Conservation (phyloP, 1,284 basidiomycete genomes). For the Cystobasidium sp. region DNA sequence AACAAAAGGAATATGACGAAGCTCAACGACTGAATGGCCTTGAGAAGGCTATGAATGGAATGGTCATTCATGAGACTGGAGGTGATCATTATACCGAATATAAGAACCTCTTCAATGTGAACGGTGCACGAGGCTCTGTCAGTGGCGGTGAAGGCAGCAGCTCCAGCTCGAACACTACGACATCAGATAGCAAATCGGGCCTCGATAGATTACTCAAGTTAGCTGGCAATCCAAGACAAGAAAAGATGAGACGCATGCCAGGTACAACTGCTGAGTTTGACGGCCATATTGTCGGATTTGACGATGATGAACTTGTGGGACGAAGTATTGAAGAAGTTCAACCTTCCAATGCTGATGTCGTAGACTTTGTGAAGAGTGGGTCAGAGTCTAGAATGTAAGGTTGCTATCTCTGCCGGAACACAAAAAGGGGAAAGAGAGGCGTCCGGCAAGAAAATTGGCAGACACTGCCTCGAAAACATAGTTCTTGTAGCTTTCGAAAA, state of each 20-base stretch:
- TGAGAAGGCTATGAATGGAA: slow-evolving; percentile 19
- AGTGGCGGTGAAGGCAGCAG: background rate
- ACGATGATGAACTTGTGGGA: background rate
- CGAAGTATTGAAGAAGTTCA: slow-evolving; percentile 8
- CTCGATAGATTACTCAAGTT: slow-evolving; percentile 15
- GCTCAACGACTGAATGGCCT: background rate
- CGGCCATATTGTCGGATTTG: slow-evolving; percentile 13
- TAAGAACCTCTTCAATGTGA: slow-evolving; percentile 22
- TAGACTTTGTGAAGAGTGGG: slow-evolving; percentile 12
- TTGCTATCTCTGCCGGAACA: background rate
- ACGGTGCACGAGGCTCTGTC: background rate
- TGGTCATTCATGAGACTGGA: slow-evolving; percentile 40
- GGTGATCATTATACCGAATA: slow-evolving; percentile 10
- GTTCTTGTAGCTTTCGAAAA: background rate
- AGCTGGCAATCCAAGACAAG: slow-evolving; percentile 36
- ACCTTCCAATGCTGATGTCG: background rate
- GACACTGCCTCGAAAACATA: background rate
- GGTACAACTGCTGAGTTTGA: slow-evolving; percentile 1
- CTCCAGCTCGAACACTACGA: background rate
- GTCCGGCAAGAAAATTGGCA: background rate
- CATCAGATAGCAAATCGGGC: slow-evolving; percentile 5
- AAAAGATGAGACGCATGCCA: slow-evolving; percentile 3
- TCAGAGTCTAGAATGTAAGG: background rate
- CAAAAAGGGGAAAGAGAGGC: background rate
- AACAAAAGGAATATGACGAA: slow-evolving; percentile 36